Evolutionary conservation across 2,329 filamentous ascomycete genomes (phyloP).

Genomic region (Aspergillus spinulosporus): DNA sequence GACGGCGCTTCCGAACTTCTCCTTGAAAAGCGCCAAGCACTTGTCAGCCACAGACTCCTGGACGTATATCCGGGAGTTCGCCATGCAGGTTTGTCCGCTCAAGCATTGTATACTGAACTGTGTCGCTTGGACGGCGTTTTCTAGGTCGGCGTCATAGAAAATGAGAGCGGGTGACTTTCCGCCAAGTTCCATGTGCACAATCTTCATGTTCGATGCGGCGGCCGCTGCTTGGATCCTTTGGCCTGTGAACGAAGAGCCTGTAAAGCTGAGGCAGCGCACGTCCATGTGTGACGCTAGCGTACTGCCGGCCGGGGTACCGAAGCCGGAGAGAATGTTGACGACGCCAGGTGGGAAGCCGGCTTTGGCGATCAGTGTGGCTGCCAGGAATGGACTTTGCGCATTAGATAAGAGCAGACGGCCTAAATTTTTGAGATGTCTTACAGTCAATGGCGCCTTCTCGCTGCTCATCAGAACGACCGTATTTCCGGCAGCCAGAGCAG

Average conservation of each 20-base stretch:
- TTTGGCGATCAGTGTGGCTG: conserved; percentile 41
- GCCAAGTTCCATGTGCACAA: conserved; percentile 37
- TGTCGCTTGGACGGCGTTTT: conserved; percentile 46
- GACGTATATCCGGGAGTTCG: conserved; percentile 71
- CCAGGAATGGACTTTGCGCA: conserved; percentile 31
- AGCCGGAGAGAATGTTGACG: conserved; percentile 59
- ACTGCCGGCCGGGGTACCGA: conserved; percentile 57
- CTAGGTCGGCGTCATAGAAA: conserved; percentile 46
- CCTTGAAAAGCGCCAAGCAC: conserved; percentile 76
- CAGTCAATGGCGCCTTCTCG: conserved; percentile 63
- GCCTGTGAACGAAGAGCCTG: conserved; percentile 59
- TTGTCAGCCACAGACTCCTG: conserved; percentile 82
- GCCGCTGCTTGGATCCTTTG: conserved; percentile 51
- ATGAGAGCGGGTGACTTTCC: conserved; percentile 39
- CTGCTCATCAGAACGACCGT: conserved; percentile 63
- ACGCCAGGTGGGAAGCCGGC: conserved; percentile 49
- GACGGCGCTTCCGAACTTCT: conserved; percentile 64
- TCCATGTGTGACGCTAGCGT: conserved; percentile 59
- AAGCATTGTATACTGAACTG: conserved; percentile 54
- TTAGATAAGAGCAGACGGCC: background rate
- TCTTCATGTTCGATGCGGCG: conserved; percentile 39
- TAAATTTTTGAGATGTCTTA: conserved; percentile 26
- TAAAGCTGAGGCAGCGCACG: conserved; percentile 62
- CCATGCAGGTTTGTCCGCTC: conserved; percentile 62
- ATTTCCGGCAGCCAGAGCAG: conserved; percentile 62